These are phyloP conservation scores for Serendipita sp. DNA, from an alignment of 768 basidiomycete genomes.

Conservation along the genomic window DNA sequence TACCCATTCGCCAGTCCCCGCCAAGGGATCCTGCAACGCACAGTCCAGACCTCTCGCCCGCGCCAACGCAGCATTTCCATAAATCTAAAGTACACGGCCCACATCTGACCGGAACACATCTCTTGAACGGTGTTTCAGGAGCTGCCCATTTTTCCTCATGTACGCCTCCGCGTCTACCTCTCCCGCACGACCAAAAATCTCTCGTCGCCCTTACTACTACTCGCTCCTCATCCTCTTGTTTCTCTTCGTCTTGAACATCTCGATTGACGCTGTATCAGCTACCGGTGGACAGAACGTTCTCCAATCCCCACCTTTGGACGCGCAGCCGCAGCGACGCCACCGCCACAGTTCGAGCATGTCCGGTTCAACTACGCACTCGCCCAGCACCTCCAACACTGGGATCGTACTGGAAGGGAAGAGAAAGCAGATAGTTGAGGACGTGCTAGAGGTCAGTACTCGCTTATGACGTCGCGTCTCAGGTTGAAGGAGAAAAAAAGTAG, in stretches of 20 bases:
- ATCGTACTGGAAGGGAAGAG: conserved; percentile 9
- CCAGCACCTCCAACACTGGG: background rate
- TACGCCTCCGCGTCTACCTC: background rate
- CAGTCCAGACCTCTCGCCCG: background rate
- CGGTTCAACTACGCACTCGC: background rate
- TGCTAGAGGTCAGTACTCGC: conserved; percentile 10
- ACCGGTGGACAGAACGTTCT: background rate
- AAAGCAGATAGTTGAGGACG: conserved; percentile 14
- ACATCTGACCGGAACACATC: background rate
- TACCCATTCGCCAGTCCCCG: too few species aligned
- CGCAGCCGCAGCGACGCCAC: background rate
- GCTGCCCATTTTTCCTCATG: conserved; percentile 1
- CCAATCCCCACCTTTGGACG: background rate
- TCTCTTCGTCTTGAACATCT: background rate
- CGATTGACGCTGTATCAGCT: background rate
- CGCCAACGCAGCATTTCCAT: background rate
- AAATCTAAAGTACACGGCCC: conserved; percentile 4
- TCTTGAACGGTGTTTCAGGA: background rate
- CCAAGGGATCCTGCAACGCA: too few species aligned
- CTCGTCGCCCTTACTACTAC: background rate
- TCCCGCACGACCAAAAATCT: background rate
- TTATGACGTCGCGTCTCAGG: background rate
- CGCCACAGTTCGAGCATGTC: background rate
- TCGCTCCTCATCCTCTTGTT: background rate
- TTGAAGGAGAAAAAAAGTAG: too few species aligned